Base-by-base conservation (phyloP, 148 eudicot genomes). In the Arctostaphylos glauca region DNA sequence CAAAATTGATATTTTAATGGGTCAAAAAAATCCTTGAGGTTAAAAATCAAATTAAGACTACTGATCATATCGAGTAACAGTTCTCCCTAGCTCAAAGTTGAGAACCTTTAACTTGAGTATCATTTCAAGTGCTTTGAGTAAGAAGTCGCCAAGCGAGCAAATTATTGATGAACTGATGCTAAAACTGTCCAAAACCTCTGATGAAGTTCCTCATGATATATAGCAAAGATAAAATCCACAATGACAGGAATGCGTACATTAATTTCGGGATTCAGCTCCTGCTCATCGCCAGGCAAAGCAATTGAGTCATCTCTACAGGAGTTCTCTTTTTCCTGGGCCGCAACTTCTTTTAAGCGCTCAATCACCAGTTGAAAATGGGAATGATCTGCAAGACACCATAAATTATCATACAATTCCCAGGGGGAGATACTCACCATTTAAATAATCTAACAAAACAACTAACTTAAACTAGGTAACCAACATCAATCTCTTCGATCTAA, bases 291-390 rank as follows among this genome's bases (percentile, higher is more conserved):
- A 16, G 87, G 49, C 74, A 84, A 55, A 56, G 59, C 85, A 83
- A 74, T 23, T n/a, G 88, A 71, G 31, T 88, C 90, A 48, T 84
- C 94, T 47, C 75, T 72, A 44, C 55, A 82, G 47, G 80, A 83
- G 81, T 87, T 82, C 38, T 80, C 80, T 67, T 86, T 76, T 85
- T 80, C 85, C 77, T 88, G 84, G 23, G 76, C 88, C 14, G 84
- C 93, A 70, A 85, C 76, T 84, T 90, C 81, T 82, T 88, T 67
- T 68, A 94, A 80, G 81, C 83, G 91, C 82, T 87, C 84, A 60
- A 87, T 87, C 74, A 94, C 90, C 70, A 55, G 80, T 84, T 90
- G 77, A 76, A 86, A 92, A 81, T 90, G 93, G 67, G 92, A 90
- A 86, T 80, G 84, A 90, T 90, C 98, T 94, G 93, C 84, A 83